These are phyloP conservation scores for Xylaria sp. DNA, from an alignment of 2,329 filamentous ascomycete genomes.

Conservation along the genomic window DNA sequence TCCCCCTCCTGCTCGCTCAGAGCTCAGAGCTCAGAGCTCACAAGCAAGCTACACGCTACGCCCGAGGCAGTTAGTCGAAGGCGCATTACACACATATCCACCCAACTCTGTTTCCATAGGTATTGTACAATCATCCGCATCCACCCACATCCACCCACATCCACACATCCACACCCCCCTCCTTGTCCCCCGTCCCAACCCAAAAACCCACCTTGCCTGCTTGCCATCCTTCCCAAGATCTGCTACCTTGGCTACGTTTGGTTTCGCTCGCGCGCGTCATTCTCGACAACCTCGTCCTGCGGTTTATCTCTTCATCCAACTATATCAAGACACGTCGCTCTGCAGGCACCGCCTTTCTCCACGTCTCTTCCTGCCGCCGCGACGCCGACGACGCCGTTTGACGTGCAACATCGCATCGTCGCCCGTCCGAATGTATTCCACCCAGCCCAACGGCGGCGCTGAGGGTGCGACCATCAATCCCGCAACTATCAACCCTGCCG, in stretches of 20 bases:
- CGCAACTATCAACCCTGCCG: constrained; percentile 78
- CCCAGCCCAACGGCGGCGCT: constrained; percentile 78
- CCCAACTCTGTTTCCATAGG: neutral
- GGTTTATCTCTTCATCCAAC: constrained; percentile 57
- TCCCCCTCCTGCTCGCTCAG: constrained; percentile 25
- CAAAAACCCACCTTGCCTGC: constrained; percentile 38
- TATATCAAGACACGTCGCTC: constrained; percentile 71
- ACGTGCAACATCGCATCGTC: constrained; percentile 56
- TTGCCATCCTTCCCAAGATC: constrained; percentile 46
- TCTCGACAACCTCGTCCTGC: constrained; percentile 43
- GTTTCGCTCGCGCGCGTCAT: constrained; percentile 53
- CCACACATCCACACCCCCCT: neutral
- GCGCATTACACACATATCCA: constrained; percentile 19
- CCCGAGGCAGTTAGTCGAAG: neutral
- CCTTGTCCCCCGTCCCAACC: constrained; percentile 3
- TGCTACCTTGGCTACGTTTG: constrained; percentile 44
- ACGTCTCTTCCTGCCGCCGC: constrained; percentile 47
- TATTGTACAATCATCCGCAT: constrained; percentile 38
- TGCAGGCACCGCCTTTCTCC: constrained; percentile 58
- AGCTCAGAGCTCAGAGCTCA: neutral
- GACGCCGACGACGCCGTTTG: constrained; percentile 45
- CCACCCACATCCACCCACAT: constrained; percentile 44
- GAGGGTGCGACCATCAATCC: constrained; percentile 92
- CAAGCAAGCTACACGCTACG: too few species aligned
- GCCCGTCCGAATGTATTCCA: constrained; percentile 66